A percentile compares a stretch with the other conserved stretches of the same genome.
These are phyloP conservation scores for Candida multigemmis DNA, from an alignment of 805 yeast species.

Conservation along the genomic window DNA sequence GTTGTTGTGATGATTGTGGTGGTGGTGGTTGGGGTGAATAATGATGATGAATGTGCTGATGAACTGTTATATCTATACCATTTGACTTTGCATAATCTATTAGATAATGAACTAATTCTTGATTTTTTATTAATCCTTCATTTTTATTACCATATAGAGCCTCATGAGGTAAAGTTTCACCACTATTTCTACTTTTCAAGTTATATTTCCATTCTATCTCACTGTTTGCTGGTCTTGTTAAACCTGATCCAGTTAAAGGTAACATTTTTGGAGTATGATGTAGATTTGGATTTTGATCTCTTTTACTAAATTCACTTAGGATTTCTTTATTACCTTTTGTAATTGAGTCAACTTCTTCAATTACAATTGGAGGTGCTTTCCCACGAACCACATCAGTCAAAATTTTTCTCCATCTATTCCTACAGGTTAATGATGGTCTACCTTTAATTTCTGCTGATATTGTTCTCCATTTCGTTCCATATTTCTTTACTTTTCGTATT, in stretches of 20 bases:
- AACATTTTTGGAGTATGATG: no score
- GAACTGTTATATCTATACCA: constrained; percentile 57
- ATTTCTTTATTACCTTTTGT: constrained; percentile 9
- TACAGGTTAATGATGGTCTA: constrained; percentile 80
- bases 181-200: constrained; percentile 28
- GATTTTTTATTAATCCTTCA: constrained; percentile 43
- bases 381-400: constrained; percentile 68
- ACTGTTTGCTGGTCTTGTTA: constrained; percentile 7
- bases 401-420: constrained; percentile 88
- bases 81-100: constrained; percentile 52
- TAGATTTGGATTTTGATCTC: constrained; percentile 1
- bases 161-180: constrained; percentile 14
- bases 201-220: constrained; percentile 58
- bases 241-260: constrained; percentile 1
- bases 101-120: constrained; percentile 47
- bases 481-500: constrained; percentile 54
- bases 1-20: no score
- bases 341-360: constrained; percentile 49
- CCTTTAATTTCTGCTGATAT: constrained; percentile 65
- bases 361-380: constrained; percentile 46
- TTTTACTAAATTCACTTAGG: not conserved
- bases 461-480: constrained; percentile 87
- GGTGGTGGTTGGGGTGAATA: constrained; percentile 36
- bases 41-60: constrained; percentile 82
- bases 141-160: constrained; percentile 15